Evolutionary conservation across 2,329 filamentous ascomycete genomes (phyloP).

Genomic region (Alternaria sp.): DNA sequence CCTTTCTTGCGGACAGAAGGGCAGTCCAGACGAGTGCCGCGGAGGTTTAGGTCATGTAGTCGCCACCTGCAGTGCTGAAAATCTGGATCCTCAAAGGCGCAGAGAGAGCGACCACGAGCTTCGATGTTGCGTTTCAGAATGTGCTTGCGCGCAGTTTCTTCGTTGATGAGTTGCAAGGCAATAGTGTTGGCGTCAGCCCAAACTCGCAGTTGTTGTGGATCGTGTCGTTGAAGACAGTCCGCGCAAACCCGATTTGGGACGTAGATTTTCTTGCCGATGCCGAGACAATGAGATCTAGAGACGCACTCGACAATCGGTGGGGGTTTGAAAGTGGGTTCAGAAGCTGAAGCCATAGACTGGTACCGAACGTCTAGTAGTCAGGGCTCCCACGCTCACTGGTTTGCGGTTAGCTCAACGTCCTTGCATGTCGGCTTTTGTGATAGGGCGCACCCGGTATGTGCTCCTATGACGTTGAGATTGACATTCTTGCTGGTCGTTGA

Average conservation of each 20-base stretch:
- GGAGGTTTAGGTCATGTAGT: slow-evolving; percentile 30
- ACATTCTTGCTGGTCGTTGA: neutral
- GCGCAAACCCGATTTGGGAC: slow-evolving; percentile 26
- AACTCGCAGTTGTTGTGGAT: slow-evolving; percentile 30
- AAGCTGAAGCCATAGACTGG: slow-evolving; percentile 25
- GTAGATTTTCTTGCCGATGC: slow-evolving; percentile 36
- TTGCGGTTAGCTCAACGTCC: slow-evolving; percentile 27
- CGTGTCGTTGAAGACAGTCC: slow-evolving; percentile 33
- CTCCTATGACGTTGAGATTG: slow-evolving; percentile 8
- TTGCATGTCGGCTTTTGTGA: slow-evolving; percentile 19
- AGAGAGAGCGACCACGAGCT: slow-evolving; percentile 28
- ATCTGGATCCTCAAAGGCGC: slow-evolving; percentile 34
- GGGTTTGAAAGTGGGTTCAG: slow-evolving; percentile 26
- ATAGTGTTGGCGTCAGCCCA: slow-evolving; percentile 23
- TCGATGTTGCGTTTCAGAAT: slow-evolving; percentile 31
- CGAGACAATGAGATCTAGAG: slow-evolving; percentile 28
- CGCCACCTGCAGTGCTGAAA: slow-evolving; percentile 36
- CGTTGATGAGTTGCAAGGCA: slow-evolving; percentile 23
- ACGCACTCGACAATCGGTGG: slow-evolving; percentile 35
- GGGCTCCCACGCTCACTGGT: slow-evolving; percentile 17
- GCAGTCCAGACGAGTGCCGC: slow-evolving; percentile 28
- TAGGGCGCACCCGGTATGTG: slow-evolving; percentile 7
- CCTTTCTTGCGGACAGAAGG: slow-evolving; percentile 28
- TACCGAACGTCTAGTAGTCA: slow-evolving; percentile 19
- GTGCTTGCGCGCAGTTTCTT: slow-evolving; percentile 29